Conservation (phyloP, 2,329 filamentous ascomycete species). For the Shiraia bambusicola region DNA sequence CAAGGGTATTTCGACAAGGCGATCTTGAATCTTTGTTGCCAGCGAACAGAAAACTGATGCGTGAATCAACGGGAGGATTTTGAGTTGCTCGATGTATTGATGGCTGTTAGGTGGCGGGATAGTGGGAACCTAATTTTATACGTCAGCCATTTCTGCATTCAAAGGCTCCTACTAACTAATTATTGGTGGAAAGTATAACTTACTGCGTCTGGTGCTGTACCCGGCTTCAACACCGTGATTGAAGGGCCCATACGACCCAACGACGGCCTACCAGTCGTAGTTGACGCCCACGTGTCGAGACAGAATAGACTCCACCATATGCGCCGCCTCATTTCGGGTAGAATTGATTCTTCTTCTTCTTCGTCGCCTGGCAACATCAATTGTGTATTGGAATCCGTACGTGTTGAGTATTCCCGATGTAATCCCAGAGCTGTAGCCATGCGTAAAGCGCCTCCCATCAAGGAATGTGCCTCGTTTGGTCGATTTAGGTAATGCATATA, state of each 20-base stretch:
- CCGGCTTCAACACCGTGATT: slow-evolving; percentile 43
- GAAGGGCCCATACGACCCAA: slow-evolving; percentile 43
- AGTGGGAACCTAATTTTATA: slow-evolving; percentile 16
- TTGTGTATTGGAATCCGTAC: slow-evolving; percentile 18
- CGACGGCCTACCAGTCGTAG: slow-evolving; percentile 47
- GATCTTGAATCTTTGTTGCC: slow-evolving; percentile 74
- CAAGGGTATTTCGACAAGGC: slow-evolving; percentile 68
- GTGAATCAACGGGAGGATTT: slow-evolving; percentile 70
- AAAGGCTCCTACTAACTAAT: too few species aligned
- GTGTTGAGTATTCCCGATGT: slow-evolving; percentile 62
- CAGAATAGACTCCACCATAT: slow-evolving; percentile 52
- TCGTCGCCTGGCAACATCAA: slow-evolving; percentile 28
- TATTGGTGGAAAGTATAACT: slow-evolving; percentile 3
- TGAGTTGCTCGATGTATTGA: slow-evolving; percentile 56
- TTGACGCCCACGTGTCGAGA: slow-evolving; percentile 48
- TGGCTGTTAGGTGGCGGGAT: slow-evolving; percentile 38
- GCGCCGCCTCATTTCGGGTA: slow-evolving; percentile 44
- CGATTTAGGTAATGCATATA: slow-evolving; percentile 78
- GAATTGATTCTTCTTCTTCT: slow-evolving; percentile 40
- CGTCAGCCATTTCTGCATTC: neutral
- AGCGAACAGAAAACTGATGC: slow-evolving; percentile 80
- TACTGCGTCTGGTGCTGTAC: slow-evolving; percentile 37
- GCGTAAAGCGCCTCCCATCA: slow-evolving; percentile 69
- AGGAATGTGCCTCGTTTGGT: slow-evolving; percentile 73
- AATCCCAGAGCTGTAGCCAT: slow-evolving; percentile 75